Conservation (phyloP, 192 early-diverging fungal genomes). For the Rhizophagus clarus region DNA sequence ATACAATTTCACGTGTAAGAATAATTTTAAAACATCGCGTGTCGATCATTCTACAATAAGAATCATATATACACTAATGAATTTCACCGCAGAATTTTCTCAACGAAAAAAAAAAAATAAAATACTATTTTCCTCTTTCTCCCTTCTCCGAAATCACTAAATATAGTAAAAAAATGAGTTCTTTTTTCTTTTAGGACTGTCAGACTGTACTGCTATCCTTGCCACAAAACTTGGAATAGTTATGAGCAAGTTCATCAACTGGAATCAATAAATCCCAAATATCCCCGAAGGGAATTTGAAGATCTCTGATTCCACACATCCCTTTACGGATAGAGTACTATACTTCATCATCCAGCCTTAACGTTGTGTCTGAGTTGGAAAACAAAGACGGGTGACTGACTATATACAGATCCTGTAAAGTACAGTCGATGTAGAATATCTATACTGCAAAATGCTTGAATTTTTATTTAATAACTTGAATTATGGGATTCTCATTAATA, state of each 20-base stretch:
- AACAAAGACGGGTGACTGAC: conserved; percentile 40
- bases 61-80: too few species aligned
- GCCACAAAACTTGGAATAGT: conserved; percentile 13
- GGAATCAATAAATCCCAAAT: background rate
- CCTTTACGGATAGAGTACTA: conserved; percentile 33
- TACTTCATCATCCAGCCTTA: conserved; percentile 36
- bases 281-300: background rate
- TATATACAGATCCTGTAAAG: conserved; percentile 42
- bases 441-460: background rate
- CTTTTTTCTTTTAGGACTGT: conserved; percentile 14
- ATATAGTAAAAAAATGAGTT: background rate
- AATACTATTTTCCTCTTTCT: background rate
- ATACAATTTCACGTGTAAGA: too few species aligned
- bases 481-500: background rate
- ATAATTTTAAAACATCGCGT: too few species aligned
- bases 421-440: conserved; percentile 33
- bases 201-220: conserved; percentile 33
- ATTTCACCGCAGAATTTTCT: too few species aligned
- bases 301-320: conserved; percentile 21
- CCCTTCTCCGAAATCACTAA: background rate
- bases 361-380: conserved; percentile 38
- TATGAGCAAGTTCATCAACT: conserved; percentile 36
- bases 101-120: too few species aligned
- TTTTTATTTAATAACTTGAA: background rate
- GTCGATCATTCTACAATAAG: too few species aligned